phyloP scores from a whole-genome alignment of 768 basidiomycete species.

The Amanita rubescens region DNA sequence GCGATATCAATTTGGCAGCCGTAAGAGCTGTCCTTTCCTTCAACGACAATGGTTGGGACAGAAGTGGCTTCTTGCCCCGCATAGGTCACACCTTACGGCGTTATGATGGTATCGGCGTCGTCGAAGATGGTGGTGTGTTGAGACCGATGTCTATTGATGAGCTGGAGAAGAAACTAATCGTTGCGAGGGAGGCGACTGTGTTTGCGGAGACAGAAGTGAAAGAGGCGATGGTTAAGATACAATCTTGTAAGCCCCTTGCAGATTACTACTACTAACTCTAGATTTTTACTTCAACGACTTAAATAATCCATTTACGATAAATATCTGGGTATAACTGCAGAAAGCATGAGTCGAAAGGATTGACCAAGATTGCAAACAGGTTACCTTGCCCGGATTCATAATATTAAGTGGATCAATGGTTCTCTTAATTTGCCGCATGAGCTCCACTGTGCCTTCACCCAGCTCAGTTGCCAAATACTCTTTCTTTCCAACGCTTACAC shows the following conservation, averaged over 20 bases:
- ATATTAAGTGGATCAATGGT: constrained; percentile 75
- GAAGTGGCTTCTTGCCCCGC: constrained; percentile 59
- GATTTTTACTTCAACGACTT: neutral
- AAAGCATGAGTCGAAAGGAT: constrained; percentile 1
- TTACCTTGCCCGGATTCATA: constrained; percentile 80
- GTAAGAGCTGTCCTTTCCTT: constrained; percentile 75
- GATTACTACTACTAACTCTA: constrained; percentile 3
- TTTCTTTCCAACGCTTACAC: constrained; percentile 82
- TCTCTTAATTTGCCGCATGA: constrained; percentile 83
- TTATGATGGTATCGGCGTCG: constrained; percentile 59
- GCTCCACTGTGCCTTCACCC: constrained; percentile 69
- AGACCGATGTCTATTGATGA: constrained; percentile 61
- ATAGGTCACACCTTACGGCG: constrained; percentile 57
- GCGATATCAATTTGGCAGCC: constrained; percentile 85
- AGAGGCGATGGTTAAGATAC: constrained; percentile 67
- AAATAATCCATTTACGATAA: neutral
- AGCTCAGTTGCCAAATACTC: constrained; percentile 80
- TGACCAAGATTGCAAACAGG: constrained; percentile 5
- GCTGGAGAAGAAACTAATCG: constrained; percentile 63
- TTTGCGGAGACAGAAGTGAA: constrained; percentile 70
- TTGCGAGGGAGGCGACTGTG: constrained; percentile 63
- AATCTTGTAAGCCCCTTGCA: constrained; percentile 29
- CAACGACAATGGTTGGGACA: constrained; percentile 85
- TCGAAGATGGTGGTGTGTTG: constrained; percentile 38
- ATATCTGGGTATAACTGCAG: constrained; percentile 27